phyloP scores from a whole-genome alignment of 495 filamentous ascomycete genomes.

The Pyrenula aspistea region DNA sequence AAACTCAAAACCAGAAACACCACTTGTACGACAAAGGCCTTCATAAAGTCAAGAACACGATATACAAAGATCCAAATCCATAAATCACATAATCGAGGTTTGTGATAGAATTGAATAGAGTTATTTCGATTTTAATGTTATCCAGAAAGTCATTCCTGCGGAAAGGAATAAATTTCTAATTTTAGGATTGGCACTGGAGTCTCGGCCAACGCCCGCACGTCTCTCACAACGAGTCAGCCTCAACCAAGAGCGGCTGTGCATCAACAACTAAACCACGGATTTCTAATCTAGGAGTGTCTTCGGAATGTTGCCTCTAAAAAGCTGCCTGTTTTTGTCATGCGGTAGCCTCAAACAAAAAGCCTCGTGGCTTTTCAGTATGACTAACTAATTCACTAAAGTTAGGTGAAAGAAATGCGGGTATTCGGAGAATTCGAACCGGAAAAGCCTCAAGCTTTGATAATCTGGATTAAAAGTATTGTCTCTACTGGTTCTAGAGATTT shows the following conservation, averaged over 20 bases:
- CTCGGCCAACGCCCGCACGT: background rate
- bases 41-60: background rate
- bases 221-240: background rate
- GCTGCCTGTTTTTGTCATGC: background rate
- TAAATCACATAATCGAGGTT: background rate
- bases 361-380: background rate
- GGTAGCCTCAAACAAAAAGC: background rate
- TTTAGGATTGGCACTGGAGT: background rate
- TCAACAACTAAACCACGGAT: background rate
- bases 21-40: background rate
- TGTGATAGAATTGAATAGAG: background rate
- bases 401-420: too few relatives aligned
- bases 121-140: background rate
- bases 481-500: too few relatives aligned
- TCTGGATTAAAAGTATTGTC: too few relatives aligned
- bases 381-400: background rate
- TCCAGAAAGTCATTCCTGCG: background rate
- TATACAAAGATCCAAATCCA: background rate
- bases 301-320: background rate
- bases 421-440: too few relatives aligned
- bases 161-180: background rate
- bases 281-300: background rate
- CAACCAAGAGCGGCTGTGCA: background rate
- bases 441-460: too few relatives aligned
- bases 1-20: background rate